phyloP scores from a whole-genome alignment of 805 yeast species.

The Deakozyma indianensis region DNA sequence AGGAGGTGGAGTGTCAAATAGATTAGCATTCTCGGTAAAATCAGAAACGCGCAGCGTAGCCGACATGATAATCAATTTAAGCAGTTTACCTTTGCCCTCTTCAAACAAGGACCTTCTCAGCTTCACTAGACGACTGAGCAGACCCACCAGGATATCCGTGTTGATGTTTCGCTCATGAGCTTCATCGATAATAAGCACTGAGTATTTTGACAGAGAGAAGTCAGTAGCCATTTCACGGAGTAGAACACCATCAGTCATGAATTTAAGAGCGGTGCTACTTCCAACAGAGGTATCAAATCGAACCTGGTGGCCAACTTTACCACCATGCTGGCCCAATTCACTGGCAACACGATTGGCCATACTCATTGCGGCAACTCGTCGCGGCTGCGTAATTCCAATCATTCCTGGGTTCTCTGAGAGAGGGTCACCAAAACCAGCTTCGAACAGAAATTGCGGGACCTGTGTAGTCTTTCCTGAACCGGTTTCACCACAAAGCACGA shows the following conservation, averaged over 20 bases:
- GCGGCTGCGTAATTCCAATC: conserved; percentile 92
- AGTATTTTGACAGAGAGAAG: conserved; percentile 64
- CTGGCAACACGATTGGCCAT: conserved; percentile 74
- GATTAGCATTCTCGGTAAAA: conserved; percentile 63
- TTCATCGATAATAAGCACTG: conserved; percentile 83
- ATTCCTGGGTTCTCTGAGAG: conserved; percentile 65
- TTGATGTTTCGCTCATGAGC: conserved; percentile 96
- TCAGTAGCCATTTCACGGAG: conserved; percentile 88
- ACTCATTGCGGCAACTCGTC: conserved; percentile 77
- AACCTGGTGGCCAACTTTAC: conserved; percentile 72
- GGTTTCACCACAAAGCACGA: conserved; percentile 91
- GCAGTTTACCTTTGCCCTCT: conserved; percentile 33
- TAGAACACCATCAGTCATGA: conserved; percentile 94
- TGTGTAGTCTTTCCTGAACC: conserved; percentile 99
- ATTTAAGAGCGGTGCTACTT: conserved; percentile 52
- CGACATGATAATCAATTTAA: conserved; percentile 87
- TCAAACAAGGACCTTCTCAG: conserved; percentile 37
- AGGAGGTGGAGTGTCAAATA: conserved; percentile 71
- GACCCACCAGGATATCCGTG: conserved; percentile 91
- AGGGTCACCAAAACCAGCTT: conserved; percentile 71
- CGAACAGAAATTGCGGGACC: conserved; percentile 89
- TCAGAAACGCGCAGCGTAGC: conserved; percentile 92
- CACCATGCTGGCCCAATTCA: conserved; percentile 60
- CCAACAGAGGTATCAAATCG: conserved; percentile 70
- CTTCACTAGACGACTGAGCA: conserved; percentile 73